Base-by-base conservation (phyloP, 2,329 filamentous ascomycete genomes). In the Aspergillus spinulosporus region DNA sequence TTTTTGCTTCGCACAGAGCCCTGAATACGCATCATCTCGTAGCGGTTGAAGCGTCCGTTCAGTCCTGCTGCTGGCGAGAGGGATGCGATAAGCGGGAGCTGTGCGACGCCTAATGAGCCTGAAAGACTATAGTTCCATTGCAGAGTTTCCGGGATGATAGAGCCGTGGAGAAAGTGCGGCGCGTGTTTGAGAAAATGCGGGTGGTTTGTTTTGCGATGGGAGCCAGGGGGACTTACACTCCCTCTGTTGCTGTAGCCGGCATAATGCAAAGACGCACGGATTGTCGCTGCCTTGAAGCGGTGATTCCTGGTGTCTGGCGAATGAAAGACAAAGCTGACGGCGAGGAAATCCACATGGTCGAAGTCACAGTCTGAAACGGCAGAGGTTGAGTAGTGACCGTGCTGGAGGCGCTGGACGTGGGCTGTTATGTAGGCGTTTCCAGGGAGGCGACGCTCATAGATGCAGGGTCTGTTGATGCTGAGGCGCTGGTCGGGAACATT, bases 21-120 rank as follows among this genome's bases (percentile, higher is more conserved):
- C 61, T 80, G 78, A 28, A 80, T 78, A 49, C 74, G 72, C 75
- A 80, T 78, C 78, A 80, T 80, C 56, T 79, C 76, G 57, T 76
- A 79, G 26, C 78, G 66, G 40, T 74, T 74, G 63, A 78, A 80
- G 14, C 69, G 72, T 3, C 71, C 67, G 26, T 70, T 75, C 15
- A 76, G 54, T 3, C 72, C 74, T 8, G 75, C 76, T 2, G 72
- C 71, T 2, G 77, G 77, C 5, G 72, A 74, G 1, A 80, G 9
- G 21, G 69, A 75, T 15, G 77, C 76, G 42, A 68, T 72, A 5
- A 77, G 61, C 1, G 78, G 78, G 1, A 73, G 65, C 52, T 80
- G 74, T 0, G 77, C 73, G 2, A 81, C 71, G 1, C 79, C 78
- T 4, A 81, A 63, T 1, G 74, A 74, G 9, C 76, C 78, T 1